Evolutionary conservation across 768 basidiomycete genomes (phyloP), one percentile per base, ranked within the genome.

Genomic region (Ramaria sp.): DNA sequence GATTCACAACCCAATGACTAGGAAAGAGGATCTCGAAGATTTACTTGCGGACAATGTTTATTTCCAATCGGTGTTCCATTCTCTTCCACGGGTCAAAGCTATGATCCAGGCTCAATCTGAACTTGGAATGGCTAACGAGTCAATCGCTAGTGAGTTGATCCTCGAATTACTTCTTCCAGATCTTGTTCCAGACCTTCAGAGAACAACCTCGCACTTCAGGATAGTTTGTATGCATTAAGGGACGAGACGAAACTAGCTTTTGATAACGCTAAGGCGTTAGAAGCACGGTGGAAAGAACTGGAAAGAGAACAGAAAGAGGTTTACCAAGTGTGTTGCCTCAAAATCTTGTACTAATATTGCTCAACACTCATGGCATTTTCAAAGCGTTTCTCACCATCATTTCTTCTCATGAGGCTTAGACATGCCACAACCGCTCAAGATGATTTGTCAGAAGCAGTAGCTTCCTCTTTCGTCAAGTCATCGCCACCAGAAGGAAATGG

Each of bases 371-470:
- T 20, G 20, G 13, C 42, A 22, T 25, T 16, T 15, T 13, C 10
- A 3, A 57, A 96, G 93, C 81, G 88, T 45, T 86, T 88, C 62
- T 81, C 82, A 2, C 84, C 89, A 0, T 85, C 90, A 61, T 95
- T 96, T 63, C 82, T 97, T 28, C 78, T 89, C 45, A 79, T 94
- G 71, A 83, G 94, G 2, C 76, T 95, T 12, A 78, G 82, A 42
- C 93, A 97, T 64, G 86, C 91, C 30, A 84, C 85, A 16, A 91
- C 85, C 0, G 85, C 85, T 20, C 93, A 94, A 67, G 95, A 98
- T 59, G 92, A 93, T 56, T 71, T 78, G 13, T 93, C 91, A 1
- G 95, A 98, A 66, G 73, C 81, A 1, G 69, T 95, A 22, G 91
- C 92, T 1, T 78, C 82, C n/a, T 70, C 80, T 0, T 96, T 97